Percentiles rank a stretch among this genome's conserved stretches.
phyloP scores from a whole-genome alignment of 108 stramenopile genomes.

The Cyclotella choctawhatcheeana region DNA sequence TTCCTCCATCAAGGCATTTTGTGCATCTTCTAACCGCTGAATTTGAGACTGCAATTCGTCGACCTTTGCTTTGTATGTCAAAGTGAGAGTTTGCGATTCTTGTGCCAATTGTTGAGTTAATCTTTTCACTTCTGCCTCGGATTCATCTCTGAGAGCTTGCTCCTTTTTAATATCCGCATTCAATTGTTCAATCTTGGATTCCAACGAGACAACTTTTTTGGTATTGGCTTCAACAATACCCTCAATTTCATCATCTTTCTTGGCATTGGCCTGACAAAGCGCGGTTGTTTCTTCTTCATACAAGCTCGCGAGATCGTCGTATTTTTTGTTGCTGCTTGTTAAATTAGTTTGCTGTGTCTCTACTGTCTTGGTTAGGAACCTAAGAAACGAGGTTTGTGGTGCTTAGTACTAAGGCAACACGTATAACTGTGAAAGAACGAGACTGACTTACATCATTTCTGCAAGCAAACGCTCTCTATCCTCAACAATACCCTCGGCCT shows the following conservation, averaged over 20 bases:
- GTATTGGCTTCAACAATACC: conserved; percentile 22
- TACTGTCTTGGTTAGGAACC: conserved; percentile 34
- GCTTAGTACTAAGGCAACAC: background rate
- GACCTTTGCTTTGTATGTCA: conserved; percentile 19
- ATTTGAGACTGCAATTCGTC: conserved; percentile 17
- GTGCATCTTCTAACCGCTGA: conserved; percentile 12
- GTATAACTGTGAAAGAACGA: background rate
- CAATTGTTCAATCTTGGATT: conserved; percentile 35
- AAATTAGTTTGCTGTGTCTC: conserved; percentile 25
- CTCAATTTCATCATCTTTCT: conserved; percentile 23
- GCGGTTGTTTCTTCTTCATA: conserved; percentile 30
- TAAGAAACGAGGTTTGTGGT: background rate
- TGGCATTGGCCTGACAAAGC: conserved; percentile 12
- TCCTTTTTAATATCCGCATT: conserved; percentile 26
- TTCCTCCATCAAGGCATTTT: conserved; percentile 13
- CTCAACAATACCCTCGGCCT: conserved; percentile 27
- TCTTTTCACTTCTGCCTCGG: too few species aligned
- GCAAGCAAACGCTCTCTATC: conserved; percentile 29
- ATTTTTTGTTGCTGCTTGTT: conserved; percentile 13
- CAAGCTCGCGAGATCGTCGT: conserved; percentile 22
- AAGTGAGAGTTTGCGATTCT: too few species aligned
- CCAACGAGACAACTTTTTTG: conserved; percentile 17
- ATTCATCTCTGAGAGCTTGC: conserved; percentile 17
- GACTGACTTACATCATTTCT: conserved; percentile 37
- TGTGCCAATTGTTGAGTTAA: too few species aligned